Evolutionary conservation across 352 stramenopile genomes (phyloP).

Genomic region (Phytophthora vignae): DNA sequence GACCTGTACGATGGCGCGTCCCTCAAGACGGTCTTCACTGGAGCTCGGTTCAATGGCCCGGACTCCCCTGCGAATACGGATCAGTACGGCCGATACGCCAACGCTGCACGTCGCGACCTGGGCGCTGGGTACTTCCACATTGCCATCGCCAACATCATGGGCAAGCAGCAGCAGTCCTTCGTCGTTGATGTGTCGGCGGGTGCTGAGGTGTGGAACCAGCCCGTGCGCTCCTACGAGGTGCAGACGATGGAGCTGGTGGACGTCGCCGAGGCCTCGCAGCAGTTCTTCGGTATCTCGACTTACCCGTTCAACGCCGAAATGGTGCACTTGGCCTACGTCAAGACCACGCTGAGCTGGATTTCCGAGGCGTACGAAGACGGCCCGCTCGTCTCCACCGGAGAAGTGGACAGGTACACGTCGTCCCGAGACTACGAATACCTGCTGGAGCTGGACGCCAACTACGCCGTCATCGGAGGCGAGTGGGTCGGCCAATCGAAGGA

Average conservation of each 20-base stretch:
- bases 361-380: conserved; percentile 50
- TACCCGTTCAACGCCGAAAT: conserved; percentile 62
- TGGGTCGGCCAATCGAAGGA: conserved; percentile 38
- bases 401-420: conserved; percentile 39
- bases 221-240: conserved; percentile 54
- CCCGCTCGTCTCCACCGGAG: conserved; percentile 37
- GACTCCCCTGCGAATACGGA: conserved; percentile 23
- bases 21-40: conserved; percentile 36
- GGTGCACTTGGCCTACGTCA: conserved; percentile 51
- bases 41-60: conserved; percentile 32
- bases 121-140: conserved; percentile 41
- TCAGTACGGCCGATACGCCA: conserved; percentile 27
- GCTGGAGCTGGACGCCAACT: conserved; percentile 47
- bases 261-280: conserved; percentile 24
- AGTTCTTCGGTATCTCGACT: conserved; percentile 41
- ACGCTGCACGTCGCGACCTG: conserved; percentile 35
- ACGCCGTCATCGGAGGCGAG: conserved; percentile 50
- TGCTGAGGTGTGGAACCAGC: conserved; percentile 66
- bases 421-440: conserved; percentile 47
- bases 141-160: conserved; percentile 41
- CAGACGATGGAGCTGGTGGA: conserved; percentile 42
- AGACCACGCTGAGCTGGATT: conserved; percentile 58
- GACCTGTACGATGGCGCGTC: conserved; percentile 32
- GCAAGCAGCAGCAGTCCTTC: conserved; percentile 51
- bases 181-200: conserved; percentile 51